These are phyloP conservation scores for Calonectria henricotiae DNA, from an alignment of 2,329 filamentous ascomycete species.

Conservation along the genomic window DNA sequence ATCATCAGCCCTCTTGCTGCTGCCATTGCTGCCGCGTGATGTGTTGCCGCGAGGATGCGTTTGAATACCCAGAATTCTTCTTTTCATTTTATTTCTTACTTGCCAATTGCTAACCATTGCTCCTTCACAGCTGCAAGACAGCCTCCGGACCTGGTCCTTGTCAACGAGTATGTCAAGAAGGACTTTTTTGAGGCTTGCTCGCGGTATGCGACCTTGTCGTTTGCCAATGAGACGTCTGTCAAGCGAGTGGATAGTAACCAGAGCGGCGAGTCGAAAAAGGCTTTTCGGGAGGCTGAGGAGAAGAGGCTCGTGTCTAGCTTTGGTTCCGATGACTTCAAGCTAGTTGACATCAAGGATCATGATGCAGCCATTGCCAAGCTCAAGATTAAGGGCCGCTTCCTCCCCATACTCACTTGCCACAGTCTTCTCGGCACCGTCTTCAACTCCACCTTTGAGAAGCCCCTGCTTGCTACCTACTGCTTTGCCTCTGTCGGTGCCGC, in stretches of 20 bases:
- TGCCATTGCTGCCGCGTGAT: conserved; percentile 43
- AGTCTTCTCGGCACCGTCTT: conserved; percentile 34
- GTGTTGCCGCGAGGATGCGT: conserved; percentile 41
- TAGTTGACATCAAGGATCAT: conserved; percentile 36
- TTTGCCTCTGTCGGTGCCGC: conserved; percentile 30
- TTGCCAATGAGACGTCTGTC: conserved; percentile 29
- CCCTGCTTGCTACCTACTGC: conserved; percentile 31
- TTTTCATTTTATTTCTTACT: too few relatives aligned
- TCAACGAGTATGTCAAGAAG: conserved; percentile 49
- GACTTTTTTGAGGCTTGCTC: conserved; percentile 41
- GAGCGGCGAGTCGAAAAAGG: conserved; percentile 27
- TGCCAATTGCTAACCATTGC: conserved; percentile 20
- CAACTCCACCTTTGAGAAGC: conserved; percentile 16
- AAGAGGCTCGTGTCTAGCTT: conserved; percentile 27
- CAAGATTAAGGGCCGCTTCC: conserved; percentile 36
- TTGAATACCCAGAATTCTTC: background rate
- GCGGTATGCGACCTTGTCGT: conserved; percentile 24
- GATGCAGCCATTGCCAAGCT: conserved; percentile 33
- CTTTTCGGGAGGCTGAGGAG: conserved; percentile 29
- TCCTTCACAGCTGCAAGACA: conserved; percentile 32
- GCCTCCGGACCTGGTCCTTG: conserved; percentile 42
- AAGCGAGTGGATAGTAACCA: conserved; percentile 29
- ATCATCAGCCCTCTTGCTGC: conserved; percentile 41
- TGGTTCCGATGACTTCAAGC: conserved; percentile 28
- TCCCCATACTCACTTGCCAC: conserved; percentile 34